Conservation (phyloP, 371 early-diverging fungal genomes). For the Apophysomyces elegans region DNA sequence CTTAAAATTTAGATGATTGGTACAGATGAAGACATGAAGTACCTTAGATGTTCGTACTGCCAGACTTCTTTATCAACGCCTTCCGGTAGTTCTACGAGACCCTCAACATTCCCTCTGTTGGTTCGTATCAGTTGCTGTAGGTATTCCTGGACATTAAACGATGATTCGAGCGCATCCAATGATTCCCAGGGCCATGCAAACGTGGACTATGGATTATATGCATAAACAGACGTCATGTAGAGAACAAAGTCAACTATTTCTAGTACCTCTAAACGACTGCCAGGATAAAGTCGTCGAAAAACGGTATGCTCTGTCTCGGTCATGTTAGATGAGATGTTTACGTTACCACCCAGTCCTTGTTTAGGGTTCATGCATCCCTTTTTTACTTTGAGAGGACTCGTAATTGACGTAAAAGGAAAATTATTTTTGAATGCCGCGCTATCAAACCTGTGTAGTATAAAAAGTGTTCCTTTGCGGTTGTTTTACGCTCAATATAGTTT, state of each 20-base stretch:
- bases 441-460: no score
- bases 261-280: constrained; percentile 44
- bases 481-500: no score
- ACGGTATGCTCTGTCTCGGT: not conserved
- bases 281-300: constrained; percentile 43
- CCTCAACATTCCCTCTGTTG: constrained; percentile 67
- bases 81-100: constrained; percentile 67
- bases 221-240: not conserved
- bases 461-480: no score
- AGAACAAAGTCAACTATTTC: constrained; percentile 2
- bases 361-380: no score
- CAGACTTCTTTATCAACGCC: constrained; percentile 75
- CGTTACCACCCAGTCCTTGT: not conserved
- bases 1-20: constrained; percentile 12
- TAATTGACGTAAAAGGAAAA: no score
- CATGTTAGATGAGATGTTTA: constrained; percentile 3
- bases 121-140: constrained; percentile 78
- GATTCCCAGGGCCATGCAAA: constrained; percentile 62
- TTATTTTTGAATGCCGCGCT: no score
- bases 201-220: constrained; percentile 38
- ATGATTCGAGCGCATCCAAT: constrained; percentile 71
- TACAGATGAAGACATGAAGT: constrained; percentile 37
- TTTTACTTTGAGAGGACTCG: no score
- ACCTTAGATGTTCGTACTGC: constrained; percentile 92
- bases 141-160: constrained; percentile 83